Evolutionary conservation across 768 basidiomycete genomes (phyloP), one percentile per base, ranked within the genome.

Genomic region (Serendipita sp.): DNA sequence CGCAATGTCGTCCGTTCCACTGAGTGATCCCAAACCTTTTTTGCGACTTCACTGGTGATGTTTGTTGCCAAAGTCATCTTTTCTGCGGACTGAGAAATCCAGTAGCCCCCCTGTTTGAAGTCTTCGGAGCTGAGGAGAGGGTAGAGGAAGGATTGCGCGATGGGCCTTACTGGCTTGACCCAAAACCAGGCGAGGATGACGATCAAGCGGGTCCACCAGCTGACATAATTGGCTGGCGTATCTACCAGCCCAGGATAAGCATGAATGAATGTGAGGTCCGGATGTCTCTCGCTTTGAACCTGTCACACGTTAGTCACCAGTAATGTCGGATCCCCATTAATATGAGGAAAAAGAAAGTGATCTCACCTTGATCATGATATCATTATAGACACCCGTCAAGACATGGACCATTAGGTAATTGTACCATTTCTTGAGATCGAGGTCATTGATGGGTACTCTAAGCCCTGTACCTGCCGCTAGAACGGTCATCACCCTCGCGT

Each of bases 401-500:
- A n/a, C 28, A n/a, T 58, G 22, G 9, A 34, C 53, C 11, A 4
- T 30, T 30, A 58, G 11, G 28, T 22, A 24, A 24, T n/a, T 34
- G n/a, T n/a, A 58, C 24, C 16, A 20, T 38, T 78, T 78, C 71
- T 78, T 78, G 66, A 82, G 67, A 0, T 75, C 79, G 22, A 82
- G 71, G 65, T 82, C 79, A n/a, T 81, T 71, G 38, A 77, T 50
- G 64, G 79, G 73, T 13, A 81, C 73, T 7, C 66, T 61, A 0
- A 68, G 70, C 3, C 75, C 76, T 0, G 72, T 67, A 3, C 69
- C 75, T 0, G 75, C 71, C 2, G 68, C 71, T 26, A 81, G 66
- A 0, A 82, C 72, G 2, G 76, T 76, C 69, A 82, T 68, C 17
- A 77, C 79, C 61, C 76, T 77, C 22, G 76, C 79, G 60, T 80